Percentiles rank a stretch among this genome's conserved stretches.
Evolutionary conservation across 179 eudicot genomes (phyloP).

Genomic region (Vitellaria paradoxa): DNA sequence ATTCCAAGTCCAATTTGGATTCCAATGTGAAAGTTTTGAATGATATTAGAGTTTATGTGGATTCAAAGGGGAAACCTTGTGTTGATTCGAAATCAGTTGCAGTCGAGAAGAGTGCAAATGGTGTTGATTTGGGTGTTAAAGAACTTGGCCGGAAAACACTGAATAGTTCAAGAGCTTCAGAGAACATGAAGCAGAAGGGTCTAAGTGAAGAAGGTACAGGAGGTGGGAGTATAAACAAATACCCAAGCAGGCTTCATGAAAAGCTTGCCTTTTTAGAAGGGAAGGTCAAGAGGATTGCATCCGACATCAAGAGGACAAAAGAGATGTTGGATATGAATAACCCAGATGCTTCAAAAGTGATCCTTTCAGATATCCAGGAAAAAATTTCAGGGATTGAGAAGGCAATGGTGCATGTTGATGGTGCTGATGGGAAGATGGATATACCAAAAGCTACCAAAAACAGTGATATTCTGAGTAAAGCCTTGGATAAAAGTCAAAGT

Average conservation of each 20-base stretch:
- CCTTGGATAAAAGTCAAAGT: conserved; percentile 10
- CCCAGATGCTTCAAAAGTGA: conserved; percentile 73
- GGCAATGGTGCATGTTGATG: conserved; percentile 63
- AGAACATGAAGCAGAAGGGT: conserved; percentile 29
- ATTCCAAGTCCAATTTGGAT: conserved; percentile 14
- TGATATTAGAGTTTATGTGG: conserved; percentile 14
- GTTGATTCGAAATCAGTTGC: conserved; percentile 11
- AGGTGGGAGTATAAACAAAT: conserved; percentile 37
- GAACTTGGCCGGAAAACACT: conserved; percentile 18
- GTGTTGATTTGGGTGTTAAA: conserved; percentile 12
- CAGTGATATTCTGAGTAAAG: conserved; percentile 16
- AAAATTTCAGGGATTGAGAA: conserved; percentile 88
- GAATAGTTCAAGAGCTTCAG: conserved; percentile 20
- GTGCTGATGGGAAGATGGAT: conserved; percentile 28
- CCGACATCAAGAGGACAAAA: conserved; percentile 89
- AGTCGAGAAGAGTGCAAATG: conserved; percentile 12
- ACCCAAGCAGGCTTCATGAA: conserved; percentile 78
- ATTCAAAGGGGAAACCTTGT: conserved; percentile 14
- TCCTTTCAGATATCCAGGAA: conserved; percentile 78
- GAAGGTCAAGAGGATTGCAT: conserved; percentile 84
- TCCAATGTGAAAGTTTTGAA: conserved; percentile 12
- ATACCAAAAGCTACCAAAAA: conserved; percentile 13
- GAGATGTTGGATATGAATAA: conserved; percentile 86
- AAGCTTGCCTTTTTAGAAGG: conserved; percentile 91
- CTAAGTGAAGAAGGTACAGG: conserved; percentile 30